Evolutionary conservation across 2,329 filamentous ascomycete genomes (phyloP), one percentile per base, ranked within the genome.

Genomic region (Eutypa lata): DNA sequence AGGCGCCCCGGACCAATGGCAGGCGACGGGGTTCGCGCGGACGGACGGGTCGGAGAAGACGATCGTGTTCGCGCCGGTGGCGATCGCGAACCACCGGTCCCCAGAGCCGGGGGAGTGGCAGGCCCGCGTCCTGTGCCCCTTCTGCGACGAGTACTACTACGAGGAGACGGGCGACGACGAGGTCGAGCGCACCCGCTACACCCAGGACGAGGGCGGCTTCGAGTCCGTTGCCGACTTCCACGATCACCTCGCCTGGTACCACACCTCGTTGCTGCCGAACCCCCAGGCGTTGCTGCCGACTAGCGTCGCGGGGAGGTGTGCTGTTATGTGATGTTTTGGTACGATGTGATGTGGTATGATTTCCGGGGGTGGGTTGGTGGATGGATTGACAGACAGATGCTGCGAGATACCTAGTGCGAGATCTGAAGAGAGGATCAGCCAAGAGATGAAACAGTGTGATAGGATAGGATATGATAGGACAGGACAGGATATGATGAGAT

Each of bases 211-310:
- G 50, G 60, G 59, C 33, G 76, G 74, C 3, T 81, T 82, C 60
- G 73, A 75, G 43, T 73, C 75, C 57, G 63, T 85, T 44, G 68
- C 65, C 16, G 70, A 71, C 16, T 76, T 84, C 37, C 76, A 77
- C 63, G 76, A 77, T 53, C 82, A 85, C 57, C 70, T 85, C 26
- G 78, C 78, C 58, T 84, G 82, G 82, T 71, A 76, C 56, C 82
- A 84, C 57, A 68, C 72, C 1, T 61, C 72, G 10, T 66, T 70
- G 35, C 63, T 73, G 50, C 72, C 74, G 7, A 61, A 62, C 2
- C 35, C 31, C 31, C 14, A 7, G 31, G 8, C 31, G 31, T 7
- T 14, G 8, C 31, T 14, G 35, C 35, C 35, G 35, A 59, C 69
- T 40, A 66, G 64, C 11, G 52, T 65, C 11, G 56, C 67, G 31